These are phyloP conservation scores for Monoraphidium neglectum DNA, from an alignment of 139 green algal species.

Conservation along the genomic window DNA sequence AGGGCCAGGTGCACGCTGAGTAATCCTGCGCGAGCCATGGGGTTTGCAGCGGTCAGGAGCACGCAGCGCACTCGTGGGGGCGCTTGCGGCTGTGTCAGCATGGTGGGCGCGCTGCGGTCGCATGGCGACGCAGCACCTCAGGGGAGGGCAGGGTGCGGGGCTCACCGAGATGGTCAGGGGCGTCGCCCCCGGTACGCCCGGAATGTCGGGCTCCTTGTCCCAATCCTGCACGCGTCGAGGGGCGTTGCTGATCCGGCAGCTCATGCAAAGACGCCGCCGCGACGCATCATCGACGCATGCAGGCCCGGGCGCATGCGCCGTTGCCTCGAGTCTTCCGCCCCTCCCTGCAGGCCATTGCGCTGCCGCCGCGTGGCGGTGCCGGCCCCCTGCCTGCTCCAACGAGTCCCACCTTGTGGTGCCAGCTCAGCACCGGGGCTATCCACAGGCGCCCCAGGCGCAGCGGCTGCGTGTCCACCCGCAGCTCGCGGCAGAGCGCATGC, in stretches of 20 bases:
- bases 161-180: conserved; percentile 37
- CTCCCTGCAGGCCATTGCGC: too few relatives aligned
- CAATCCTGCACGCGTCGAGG: conserved; percentile 13
- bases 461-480: conserved; percentile 55
- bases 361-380: too few relatives aligned
- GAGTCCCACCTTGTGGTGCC: conserved; percentile 41
- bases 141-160: not conserved
- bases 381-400: too few relatives aligned
- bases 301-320: too few relatives aligned
- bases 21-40: conserved; percentile 17
- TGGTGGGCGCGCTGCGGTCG: too few relatives aligned
- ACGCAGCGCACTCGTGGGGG: too few relatives aligned
- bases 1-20: conserved; percentile 20
- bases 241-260: not conserved
- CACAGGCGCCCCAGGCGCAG: conserved; percentile 43
- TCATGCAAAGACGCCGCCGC: too few relatives aligned
- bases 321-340: too few relatives aligned
- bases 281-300: too few relatives aligned
- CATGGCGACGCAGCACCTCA: not conserved
- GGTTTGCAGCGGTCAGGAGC: too few relatives aligned
- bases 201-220: conserved; percentile 58
- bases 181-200: conserved; percentile 26
- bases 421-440: conserved; percentile 57
- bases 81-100: too few relatives aligned
- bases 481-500: conserved; percentile 43